Conservation (phyloP, 225 moss, liverwort and hornwort species). For the Pseudisothecium myosuroides region DNA sequence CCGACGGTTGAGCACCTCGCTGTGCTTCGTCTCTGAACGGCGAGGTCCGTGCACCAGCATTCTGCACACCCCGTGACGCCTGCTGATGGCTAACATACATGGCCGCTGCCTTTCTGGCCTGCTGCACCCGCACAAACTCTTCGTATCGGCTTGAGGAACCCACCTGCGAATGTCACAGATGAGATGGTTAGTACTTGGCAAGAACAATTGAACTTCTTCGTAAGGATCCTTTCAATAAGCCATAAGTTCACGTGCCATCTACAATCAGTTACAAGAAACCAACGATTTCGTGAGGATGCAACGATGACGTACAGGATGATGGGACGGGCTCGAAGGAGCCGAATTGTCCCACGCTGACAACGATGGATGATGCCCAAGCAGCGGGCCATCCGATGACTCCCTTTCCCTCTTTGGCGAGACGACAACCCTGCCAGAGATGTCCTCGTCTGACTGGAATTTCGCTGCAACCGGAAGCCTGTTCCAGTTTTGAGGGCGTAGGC, state of each 20-base stretch:
- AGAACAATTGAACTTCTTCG: background rate
- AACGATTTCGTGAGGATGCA: background rate
- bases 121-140: slow-evolving; percentile 3
- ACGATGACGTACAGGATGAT: slow-evolving; percentile 13
- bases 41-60: slow-evolving; percentile 10
- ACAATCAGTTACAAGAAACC: background rate
- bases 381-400: slow-evolving; percentile 15
- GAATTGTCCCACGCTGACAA: slow-evolving; percentile 21
- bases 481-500: slow-evolving; percentile 12
- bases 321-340: slow-evolving; percentile 3
- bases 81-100: slow-evolving; percentile 19
- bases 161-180: background rate
- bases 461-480: background rate
- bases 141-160: background rate
- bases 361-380: slow-evolving; percentile 1
- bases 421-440: background rate
- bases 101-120: slow-evolving; percentile 14
- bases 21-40: slow-evolving; percentile 25
- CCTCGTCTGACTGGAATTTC: background rate
- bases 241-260: background rate
- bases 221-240: background rate
- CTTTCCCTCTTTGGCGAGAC: slow-evolving; percentile 3
- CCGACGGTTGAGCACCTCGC: slow-evolving; percentile 24
- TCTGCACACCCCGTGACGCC: slow-evolving; percentile 15
- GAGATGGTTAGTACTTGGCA: background rate